Conservation (phyloP, 495 filamentous ascomycete species). For the Penicillium cinerascens region DNA sequence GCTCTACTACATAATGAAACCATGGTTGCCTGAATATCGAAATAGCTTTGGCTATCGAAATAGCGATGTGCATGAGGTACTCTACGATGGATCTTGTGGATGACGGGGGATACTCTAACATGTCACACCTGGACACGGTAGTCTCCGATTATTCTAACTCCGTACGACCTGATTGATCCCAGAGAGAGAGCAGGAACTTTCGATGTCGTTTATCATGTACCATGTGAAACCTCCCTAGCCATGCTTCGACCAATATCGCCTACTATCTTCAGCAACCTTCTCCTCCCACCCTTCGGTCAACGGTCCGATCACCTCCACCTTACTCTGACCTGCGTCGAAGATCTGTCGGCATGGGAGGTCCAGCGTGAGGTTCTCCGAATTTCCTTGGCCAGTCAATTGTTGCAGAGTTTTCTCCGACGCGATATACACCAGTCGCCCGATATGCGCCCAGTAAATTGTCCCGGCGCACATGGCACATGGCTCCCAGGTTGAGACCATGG, state of each 20-base stretch:
- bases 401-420: slow-evolving; percentile 47
- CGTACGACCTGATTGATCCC: not conserved
- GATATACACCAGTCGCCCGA: slow-evolving; percentile 51
- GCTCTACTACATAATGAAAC: not conserved
- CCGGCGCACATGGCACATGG: slow-evolving; percentile 54
- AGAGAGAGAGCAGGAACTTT: not conserved
- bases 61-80: not conserved
- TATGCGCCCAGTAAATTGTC: slow-evolving; percentile 52
- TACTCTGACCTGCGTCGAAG: slow-evolving; percentile 41
- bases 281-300: slow-evolving; percentile 36
- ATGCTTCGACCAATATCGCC: slow-evolving; percentile 43
- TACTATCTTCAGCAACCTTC: slow-evolving; percentile 42
- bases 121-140: not conserved
- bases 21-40: not conserved
- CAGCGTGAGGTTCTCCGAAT: slow-evolving; percentile 53
- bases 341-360: slow-evolving; percentile 47
- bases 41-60: not conserved
- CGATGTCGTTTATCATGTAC: not conserved
- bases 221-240: not conserved
- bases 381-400: slow-evolving; percentile 42
- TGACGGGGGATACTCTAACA: no score
- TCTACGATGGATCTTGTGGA: not conserved
- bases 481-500: slow-evolving; percentile 54
- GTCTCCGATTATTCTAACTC: not conserved
- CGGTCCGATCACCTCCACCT: slow-evolving; percentile 48